Evolutionary conservation across 352 stramenopile species (phyloP).

Genomic region (Blastocystis hominis): DNA sequence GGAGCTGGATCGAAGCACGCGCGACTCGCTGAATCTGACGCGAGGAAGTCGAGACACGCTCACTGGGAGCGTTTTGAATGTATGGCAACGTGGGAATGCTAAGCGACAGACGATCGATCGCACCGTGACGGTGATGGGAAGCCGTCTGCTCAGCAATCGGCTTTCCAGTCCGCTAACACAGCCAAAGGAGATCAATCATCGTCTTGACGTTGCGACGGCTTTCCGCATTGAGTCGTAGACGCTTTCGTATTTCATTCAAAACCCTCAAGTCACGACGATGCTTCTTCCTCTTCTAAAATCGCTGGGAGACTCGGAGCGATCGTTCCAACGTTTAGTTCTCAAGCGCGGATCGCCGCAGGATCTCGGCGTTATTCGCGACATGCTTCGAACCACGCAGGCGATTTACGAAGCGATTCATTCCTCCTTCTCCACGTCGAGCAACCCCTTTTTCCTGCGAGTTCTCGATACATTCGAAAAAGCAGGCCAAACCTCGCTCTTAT

Average conservation of each 20-base stretch:
- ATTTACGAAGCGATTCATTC: not conserved
- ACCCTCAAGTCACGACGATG: not conserved
- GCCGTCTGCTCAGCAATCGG: constrained; percentile 22
- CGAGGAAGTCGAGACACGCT: not conserved
- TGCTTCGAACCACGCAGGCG: not conserved
- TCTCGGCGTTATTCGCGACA: constrained; percentile 51
- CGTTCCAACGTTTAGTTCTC: constrained; percentile 36
- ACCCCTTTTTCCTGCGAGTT: not conserved
- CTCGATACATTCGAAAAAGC: not conserved
- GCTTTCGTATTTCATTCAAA: not conserved
- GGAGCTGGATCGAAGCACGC: constrained; percentile 44
- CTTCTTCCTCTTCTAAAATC: not conserved
- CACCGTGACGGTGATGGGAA: constrained; percentile 36
- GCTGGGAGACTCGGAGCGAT: constrained; percentile 7
- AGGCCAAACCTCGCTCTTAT: not conserved
- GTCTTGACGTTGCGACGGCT: not conserved
- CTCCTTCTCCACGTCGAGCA: not conserved
- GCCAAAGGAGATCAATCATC: not conserved
- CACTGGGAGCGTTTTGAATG: constrained; percentile 22
- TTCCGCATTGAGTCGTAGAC: not conserved
- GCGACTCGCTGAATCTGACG: constrained; percentile 48
- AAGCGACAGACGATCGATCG: constrained; percentile 6
- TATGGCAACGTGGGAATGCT: not conserved
- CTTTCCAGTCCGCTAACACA: constrained; percentile 24
- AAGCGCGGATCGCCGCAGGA: constrained; percentile 14